phyloP scores from a whole-genome alignment of 768 basidiomycete species.

The Myochromella boudieri region DNA sequence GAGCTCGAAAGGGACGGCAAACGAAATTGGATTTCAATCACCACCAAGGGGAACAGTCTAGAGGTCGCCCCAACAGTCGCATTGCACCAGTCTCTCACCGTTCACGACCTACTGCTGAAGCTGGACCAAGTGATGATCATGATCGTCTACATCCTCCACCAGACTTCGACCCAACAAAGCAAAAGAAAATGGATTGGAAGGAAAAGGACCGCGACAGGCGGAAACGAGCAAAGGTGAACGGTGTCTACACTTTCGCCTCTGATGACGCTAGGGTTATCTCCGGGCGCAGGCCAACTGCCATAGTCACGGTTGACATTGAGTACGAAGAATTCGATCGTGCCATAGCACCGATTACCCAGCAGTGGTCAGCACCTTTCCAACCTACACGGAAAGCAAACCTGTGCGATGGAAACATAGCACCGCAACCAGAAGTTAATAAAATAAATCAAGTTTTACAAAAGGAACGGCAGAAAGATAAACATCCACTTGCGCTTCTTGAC shows the following conservation, averaged over 20 bases:
- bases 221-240: constrained; percentile 25
- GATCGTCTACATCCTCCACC: constrained; percentile 13
- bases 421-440: constrained; percentile 4
- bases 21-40: constrained; percentile 35
- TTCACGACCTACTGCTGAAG: too few relatives aligned
- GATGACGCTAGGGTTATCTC: constrained; percentile 36
- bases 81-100: too few relatives aligned
- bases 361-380: constrained; percentile 15
- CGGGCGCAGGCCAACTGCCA: constrained; percentile 28
- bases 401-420: not conserved
- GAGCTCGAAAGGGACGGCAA: constrained; percentile 37
- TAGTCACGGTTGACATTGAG: constrained; percentile 43
- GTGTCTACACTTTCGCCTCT: constrained; percentile 39
- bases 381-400: constrained; percentile 11
- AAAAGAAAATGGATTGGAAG: constrained; percentile 26
- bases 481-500: not conserved
- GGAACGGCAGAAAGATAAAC: not conserved
- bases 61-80: not conserved
- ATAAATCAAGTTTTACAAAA: not conserved
- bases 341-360: constrained; percentile 31
- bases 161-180: constrained; percentile 13
- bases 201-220: constrained; percentile 28
- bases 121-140: constrained; percentile 41
- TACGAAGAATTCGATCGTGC: constrained; percentile 42
- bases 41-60: constrained; percentile 6